Base-by-base conservation (phyloP, 352 stramenopile genomes). In the Elongisporangium senticosum region DNA sequence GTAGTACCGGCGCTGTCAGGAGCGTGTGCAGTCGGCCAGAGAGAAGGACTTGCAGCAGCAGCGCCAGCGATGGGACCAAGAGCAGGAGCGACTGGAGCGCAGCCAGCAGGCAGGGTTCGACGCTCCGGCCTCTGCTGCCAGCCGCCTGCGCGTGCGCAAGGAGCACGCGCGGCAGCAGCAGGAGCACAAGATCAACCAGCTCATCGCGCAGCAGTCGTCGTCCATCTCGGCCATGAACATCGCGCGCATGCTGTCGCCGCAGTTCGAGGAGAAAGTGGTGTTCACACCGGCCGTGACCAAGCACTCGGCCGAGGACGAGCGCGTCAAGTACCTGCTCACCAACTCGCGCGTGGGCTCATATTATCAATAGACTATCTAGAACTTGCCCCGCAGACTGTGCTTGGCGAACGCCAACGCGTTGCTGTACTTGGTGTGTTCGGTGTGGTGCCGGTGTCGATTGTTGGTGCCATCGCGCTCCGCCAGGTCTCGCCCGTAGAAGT, bases 171-270 rank as follows among this genome's bases (percentile, higher is more conserved):
- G 77, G 4, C 70, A 65, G 5, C 13, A 65, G 50, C 68, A 83
- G 51, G 79, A 90, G 54, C 61, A 73, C 14, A 72, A 83, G 47
- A 63, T 91, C 19, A 72, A 91, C 20, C 48, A 77, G 17, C 64
- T 90, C 20, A 80, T 90, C 43, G 68, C 76, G 4, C 79, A 92
- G 59, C 83, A 92, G 62, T 66, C 78, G 23, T 93, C 80, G 33
- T 89, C 77, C 1, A 78, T 93, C 33, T 77, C 85, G 48, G 80
- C 83, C 1, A 93, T 90, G 80, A 90, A 93, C 56, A 86, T 93
- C 49, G 83, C 78, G 7, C 73, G 83, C 7, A 87, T 90, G 83
- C 58, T 92, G 19, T 93, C 83, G 17, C 80, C 83, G 23, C 76
- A 78, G 0, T 90, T 89, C 49, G 67, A 83, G 55, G 77, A 93